These are phyloP conservation scores for Flaveria sonorensis DNA, from an alignment of 129 eudicot genomes.

Conservation along the genomic window DNA sequence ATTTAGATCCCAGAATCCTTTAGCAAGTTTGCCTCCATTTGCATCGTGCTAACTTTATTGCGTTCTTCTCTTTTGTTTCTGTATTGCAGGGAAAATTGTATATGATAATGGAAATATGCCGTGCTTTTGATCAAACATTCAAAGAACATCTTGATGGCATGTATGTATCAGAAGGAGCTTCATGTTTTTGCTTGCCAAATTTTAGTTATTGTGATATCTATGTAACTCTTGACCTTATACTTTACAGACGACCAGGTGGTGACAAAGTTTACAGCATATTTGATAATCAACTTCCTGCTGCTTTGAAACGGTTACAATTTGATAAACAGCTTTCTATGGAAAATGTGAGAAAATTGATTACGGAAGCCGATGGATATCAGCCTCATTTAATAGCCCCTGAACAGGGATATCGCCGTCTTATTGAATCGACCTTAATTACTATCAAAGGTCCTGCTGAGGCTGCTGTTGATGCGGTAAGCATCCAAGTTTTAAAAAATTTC, in stretches of 20 bases:
- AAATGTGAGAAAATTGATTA: conserved; percentile 85
- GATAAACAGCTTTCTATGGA: conserved; percentile 97
- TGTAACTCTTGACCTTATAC: conserved; percentile 7
- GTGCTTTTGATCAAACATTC: conserved; percentile 84
- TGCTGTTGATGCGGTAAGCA: conserved; percentile 84
- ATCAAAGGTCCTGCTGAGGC: conserved; percentile 99
- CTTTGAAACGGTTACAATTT: conserved; percentile 88
- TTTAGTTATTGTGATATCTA: not conserved
- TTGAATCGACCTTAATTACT: conserved; percentile 76
- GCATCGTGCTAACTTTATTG: conserved; percentile 14
- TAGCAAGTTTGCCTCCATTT: not conserved
- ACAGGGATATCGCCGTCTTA: conserved; percentile 97
- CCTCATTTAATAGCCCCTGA: conserved; percentile 99
- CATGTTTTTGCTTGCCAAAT: not conserved
- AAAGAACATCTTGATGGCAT: conserved; percentile 98
- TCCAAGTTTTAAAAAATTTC: not conserved
- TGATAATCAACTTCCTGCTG: conserved; percentile 95
- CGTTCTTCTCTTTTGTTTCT: conserved; percentile 2
- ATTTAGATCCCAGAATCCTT: not conserved
- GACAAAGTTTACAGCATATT: conserved; percentile 81
- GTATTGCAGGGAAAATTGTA: conserved; percentile 75
- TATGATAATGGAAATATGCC: conserved; percentile 92
- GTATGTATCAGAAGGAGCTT: conserved; percentile 51
- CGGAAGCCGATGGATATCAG: conserved; percentile 98
- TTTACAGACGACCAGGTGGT: conserved; percentile 93